Base-by-base conservation (phyloP, 2,329 filamentous ascomycete genomes). In the Scytalidium lignicola region DNA sequence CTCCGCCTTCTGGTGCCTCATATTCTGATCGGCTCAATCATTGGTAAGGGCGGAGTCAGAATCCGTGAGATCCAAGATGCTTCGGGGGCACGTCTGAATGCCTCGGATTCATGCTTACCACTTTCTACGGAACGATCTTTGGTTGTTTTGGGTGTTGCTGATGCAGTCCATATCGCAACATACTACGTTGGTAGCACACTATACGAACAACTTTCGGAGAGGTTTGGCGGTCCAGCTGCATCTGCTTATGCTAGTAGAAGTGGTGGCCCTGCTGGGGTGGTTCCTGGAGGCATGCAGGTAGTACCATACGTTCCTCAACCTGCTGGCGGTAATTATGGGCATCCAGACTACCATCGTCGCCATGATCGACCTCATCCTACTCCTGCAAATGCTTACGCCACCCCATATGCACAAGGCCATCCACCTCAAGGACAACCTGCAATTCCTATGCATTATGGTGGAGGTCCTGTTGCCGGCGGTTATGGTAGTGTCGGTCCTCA, bases 101-200 rank as follows among this genome's bases (percentile, higher is more conserved):
- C 93, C 21, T 99, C 93, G 6, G 93, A 97, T 68, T 86, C 90
- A 4, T 95, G 91, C 66, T 80, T 99, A 49, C 93, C 93, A 44
- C 80, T 96, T 53, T 99, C 93, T 17, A 95, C 90, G 51, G 93
- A 99, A 73, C 88, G 93, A 43, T 97, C 93, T n/a, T 81, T 99
- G 44, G 92, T 99, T 46, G 91, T 99, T 23, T 90, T 97, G 70
- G 93, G 93, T 67, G 93, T 99, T 51, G 93, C 93, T 47, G 93
- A 99, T 73, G 92, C 93, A 51, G 92, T 99, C 44, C 93, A 99
- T 72, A 99, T 99, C 69, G 93, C 93, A 44, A 96, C 93, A 32
- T 99, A 97, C 75, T 99, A 99, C 65, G 91, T 99, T 55, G 92
- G 91, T 49, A 95, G 92, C 70, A 99, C 93, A n/a, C 80, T 99